Base-by-base conservation (phyloP, 176 grass and related monocot genomes). In the Bolboschoenus planiculmis region DNA sequence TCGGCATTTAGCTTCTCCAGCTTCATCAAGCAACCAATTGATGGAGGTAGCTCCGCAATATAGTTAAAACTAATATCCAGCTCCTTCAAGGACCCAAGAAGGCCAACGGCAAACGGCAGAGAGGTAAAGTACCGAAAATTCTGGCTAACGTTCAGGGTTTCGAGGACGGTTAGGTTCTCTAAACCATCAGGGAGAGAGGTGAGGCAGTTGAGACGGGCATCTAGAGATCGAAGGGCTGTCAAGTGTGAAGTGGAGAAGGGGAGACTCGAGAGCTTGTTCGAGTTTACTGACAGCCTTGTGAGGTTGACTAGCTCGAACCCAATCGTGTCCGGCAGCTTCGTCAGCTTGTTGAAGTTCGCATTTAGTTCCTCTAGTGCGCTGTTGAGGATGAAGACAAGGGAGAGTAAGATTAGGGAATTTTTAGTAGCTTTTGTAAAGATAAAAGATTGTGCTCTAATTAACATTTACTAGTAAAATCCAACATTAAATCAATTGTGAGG, bases 321-420 rank as follows among this genome's bases (percentile, higher is more conserved):
- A 31, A 99, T 92, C 16, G 91, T 99, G 62, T 95, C 93, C n/a
- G 97, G 97, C 59, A 99, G 90, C 65, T 44, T 56, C 0, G 86
- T 87, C 71, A 99, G 87, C 78, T 96, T 85, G 91, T 99, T 99
- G 88, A 96, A 99, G 85, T 95, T 99, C 80, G 91, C 93, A 89
- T 93, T 89, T 78, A 99, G 82, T 82, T 99, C 97, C 51, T 96
- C 91, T 56, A 99, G 78, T 4, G 88, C 88, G 1, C 96, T 99
- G 85, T 4, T 53, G 5, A 66, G 43, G 36, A 37, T 80, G 56
- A 24, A 4, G 1, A 16, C 1, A 48, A 79, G 27, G 27, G 46
- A 56, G 72, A 60, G 59, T 85, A 88, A 65, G 58, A 83, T 78
- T 60, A 81, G 78, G 64, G 56, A 71, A 21, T 23, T 63, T 44